Percentiles rank a stretch among this genome's conserved stretches.
Conservation (phyloP, 192 early-diverging fungal species). For the Gigaspora rosea region DNA sequence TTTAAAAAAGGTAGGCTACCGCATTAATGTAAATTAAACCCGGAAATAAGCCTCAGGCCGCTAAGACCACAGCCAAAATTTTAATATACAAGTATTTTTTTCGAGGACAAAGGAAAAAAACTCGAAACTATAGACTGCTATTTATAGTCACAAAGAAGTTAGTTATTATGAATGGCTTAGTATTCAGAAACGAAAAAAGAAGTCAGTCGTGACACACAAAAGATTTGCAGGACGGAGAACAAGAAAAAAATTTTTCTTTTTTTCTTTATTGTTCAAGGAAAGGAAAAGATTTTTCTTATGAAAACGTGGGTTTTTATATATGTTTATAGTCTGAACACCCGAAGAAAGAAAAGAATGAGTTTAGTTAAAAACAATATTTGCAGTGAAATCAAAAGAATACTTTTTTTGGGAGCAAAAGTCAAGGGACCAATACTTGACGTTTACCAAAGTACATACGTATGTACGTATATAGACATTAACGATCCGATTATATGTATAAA, state of each 20-base stretch:
- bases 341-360: not conserved
- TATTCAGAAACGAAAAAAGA: not conserved
- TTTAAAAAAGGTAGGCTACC: not conserved
- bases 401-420: not conserved
- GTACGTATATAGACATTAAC: too few species aligned
- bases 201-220: constrained; percentile 16
- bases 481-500: too few species aligned
- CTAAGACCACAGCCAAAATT: constrained; percentile 6
- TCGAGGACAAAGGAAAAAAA: not conserved
- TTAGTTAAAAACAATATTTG: not conserved
- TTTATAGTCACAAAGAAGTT: constrained; percentile 2
- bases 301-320: not conserved
- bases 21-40: not conserved
- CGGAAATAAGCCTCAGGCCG: not conserved
- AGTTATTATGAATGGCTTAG: not conserved
- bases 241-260: not conserved
- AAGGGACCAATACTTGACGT: not conserved
- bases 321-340: not conserved
- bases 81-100: not conserved
- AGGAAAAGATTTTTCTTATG: not conserved
- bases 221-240: constrained; percentile 1
- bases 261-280: not conserved
- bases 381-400: not conserved
- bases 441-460: too few species aligned
- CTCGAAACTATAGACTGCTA: not conserved